These are phyloP conservation scores for Backusella westeae DNA, from an alignment of 192 early-diverging fungal genomes.

Conservation along the genomic window DNA sequence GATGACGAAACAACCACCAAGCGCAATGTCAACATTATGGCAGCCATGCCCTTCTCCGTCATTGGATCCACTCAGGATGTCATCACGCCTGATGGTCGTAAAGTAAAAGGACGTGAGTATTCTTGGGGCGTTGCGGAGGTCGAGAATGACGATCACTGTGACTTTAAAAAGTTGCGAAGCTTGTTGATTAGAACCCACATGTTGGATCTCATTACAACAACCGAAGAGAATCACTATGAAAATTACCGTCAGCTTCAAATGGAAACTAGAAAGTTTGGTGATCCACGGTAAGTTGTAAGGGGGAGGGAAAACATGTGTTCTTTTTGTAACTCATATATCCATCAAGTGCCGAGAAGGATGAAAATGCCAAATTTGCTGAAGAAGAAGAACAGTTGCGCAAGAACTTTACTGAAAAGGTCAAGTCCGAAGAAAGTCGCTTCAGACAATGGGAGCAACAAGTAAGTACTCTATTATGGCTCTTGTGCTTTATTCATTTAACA, in stretches of 20 bases:
- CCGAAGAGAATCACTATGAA: constrained; percentile 97
- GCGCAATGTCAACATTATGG: constrained; percentile 82
- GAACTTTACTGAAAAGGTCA: constrained; percentile 96
- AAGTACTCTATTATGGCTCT: neutral
- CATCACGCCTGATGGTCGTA: constrained; percentile 80
- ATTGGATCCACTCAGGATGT: constrained; percentile 90
- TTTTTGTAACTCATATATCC: neutral
- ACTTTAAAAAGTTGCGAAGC: constrained; percentile 92
- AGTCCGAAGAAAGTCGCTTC: constrained; percentile 93
- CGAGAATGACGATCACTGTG: constrained; percentile 94
- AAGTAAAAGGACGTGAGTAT: constrained; percentile 87
- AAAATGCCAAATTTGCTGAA: constrained; percentile 94
- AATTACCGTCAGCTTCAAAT: constrained; percentile 87
- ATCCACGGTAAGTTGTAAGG: constrained; percentile 58
- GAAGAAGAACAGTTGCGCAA: constrained; percentile 95
- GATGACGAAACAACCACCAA: constrained; percentile 78
- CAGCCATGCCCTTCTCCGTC: constrained; percentile 93
- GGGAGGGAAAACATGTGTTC: neutral
- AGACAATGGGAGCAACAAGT: constrained; percentile 96
- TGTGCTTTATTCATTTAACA: neutral
- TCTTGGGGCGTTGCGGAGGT: constrained; percentile 97
- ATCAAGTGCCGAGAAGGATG: constrained; percentile 22
- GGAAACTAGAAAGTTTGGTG: constrained; percentile 86
- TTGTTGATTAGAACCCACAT: constrained; percentile 91
- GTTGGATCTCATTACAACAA: constrained; percentile 92